Evolutionary conservation across 768 basidiomycete species (phyloP).

Genomic region (Phlebiopsis flavidoalba): DNA sequence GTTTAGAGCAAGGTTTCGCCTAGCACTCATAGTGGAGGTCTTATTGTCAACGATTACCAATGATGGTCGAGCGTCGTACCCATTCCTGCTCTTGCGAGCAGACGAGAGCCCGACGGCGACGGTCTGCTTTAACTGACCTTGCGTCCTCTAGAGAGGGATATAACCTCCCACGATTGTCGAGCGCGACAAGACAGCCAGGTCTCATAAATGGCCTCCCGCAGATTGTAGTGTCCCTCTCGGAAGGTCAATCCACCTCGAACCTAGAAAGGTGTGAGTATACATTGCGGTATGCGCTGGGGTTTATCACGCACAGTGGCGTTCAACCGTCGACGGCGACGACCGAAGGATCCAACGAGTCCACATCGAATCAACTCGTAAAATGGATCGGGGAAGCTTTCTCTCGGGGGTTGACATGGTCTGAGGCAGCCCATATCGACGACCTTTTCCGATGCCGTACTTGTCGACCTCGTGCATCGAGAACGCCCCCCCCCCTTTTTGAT

Average conservation of each 20-base stretch:
- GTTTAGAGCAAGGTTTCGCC: conserved; percentile 9
- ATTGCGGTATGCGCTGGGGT: background rate
- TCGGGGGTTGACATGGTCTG: conserved; percentile 90
- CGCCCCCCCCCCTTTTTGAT: too few species aligned
- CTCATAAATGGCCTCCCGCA: conserved; percentile 89
- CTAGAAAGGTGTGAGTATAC: conserved; percentile 26
- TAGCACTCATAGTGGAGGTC: background rate
- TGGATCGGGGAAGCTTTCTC: conserved; percentile 84
- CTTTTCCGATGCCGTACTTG: conserved; percentile 84
- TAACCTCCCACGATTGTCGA: conserved; percentile 99
- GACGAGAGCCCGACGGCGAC: conserved; percentile 92
- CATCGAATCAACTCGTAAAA: conserved; percentile 94
- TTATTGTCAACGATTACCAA: background rate
- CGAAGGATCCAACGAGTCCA: conserved; percentile 88
- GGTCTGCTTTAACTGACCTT: conserved; percentile 74
- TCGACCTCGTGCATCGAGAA: conserved; percentile 64
- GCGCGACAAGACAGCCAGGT: conserved; percentile 86
- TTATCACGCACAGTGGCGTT: conserved; percentile 63
- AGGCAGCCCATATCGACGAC: conserved; percentile 96
- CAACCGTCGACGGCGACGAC: conserved; percentile 98
- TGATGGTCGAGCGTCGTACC: conserved; percentile 38
- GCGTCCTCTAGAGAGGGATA: conserved; percentile 85
- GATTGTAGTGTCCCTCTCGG: conserved; percentile 94
- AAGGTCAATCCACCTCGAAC: conserved; percentile 95
- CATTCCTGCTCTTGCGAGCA: conserved; percentile 72